These are phyloP conservation scores for Stevia rebaudiana DNA, from an alignment of 140 eudicot genomes.

Conservation along the genomic window DNA sequence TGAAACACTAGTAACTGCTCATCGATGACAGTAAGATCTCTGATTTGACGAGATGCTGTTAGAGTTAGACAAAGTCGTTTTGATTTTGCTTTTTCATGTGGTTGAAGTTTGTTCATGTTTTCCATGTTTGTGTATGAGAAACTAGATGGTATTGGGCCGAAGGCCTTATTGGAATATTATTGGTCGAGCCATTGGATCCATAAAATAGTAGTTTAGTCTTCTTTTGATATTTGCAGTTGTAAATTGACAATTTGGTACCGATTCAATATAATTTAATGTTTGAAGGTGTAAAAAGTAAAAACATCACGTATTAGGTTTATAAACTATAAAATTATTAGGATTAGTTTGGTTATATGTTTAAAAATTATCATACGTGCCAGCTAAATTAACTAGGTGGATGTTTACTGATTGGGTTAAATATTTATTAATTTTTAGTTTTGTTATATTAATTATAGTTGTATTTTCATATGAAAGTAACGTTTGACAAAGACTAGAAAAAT, in stretches of 20 bases:
- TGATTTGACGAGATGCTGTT: neutral
- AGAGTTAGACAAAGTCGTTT: neutral
- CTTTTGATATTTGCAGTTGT: neutral
- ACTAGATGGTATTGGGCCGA: constrained; percentile 22
- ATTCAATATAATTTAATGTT: neutral
- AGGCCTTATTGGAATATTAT: neutral
- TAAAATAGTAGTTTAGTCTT: too few species aligned
- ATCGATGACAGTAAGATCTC: constrained; percentile 39
- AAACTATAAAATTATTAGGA: too few species aligned
- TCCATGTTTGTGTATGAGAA: neutral
- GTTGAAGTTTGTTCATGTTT: constrained; percentile 23
- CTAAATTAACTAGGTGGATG: too few species aligned
- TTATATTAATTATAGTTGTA: too few species aligned
- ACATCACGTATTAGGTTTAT: too few species aligned
- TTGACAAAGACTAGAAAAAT: too few species aligned
- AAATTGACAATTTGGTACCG: neutral
- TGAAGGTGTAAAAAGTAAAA: too few species aligned
- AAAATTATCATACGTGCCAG: too few species aligned
- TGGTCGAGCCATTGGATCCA: neutral
- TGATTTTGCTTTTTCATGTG: constrained; percentile 22
- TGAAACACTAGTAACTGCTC: constrained; percentile 81
- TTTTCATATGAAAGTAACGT: too few species aligned
- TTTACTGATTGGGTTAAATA: too few species aligned
- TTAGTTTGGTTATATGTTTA: too few species aligned
- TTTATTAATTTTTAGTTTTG: too few species aligned